phyloP scores from a whole-genome alignment of 306 rosid genomes.

The Adenanthera pavonina region DNA sequence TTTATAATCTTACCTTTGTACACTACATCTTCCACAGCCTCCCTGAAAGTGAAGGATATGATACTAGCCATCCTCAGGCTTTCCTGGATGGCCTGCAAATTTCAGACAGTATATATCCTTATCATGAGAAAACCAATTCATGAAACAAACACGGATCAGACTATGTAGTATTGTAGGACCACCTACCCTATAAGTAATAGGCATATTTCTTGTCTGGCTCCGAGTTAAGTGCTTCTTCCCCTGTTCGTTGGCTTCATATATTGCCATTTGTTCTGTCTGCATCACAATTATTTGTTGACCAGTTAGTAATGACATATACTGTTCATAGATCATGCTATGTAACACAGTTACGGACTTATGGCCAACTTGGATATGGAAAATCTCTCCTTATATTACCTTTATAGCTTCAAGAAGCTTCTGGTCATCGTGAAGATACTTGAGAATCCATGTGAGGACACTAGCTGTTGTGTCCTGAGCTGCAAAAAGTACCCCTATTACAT shows the following conservation, averaged over 20 bases:
- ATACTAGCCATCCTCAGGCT: slow-evolving; percentile 91
- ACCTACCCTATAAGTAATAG: slow-evolving; percentile 59
- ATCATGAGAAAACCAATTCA: background rate
- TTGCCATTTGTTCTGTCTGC: slow-evolving; percentile 78
- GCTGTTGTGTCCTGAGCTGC: slow-evolving; percentile 99
- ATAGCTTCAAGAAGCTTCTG: slow-evolving; percentile 76
- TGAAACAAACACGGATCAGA: background rate
- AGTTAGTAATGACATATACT: background rate
- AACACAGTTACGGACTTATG: slow-evolving; percentile 19
- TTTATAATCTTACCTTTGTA: slow-evolving; percentile 65
- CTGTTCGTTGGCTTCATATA: slow-evolving; percentile 62
- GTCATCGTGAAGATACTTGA: slow-evolving; percentile 84
- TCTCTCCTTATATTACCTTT: slow-evolving; percentile 45
- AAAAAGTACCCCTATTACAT: slow-evolving; percentile 83
- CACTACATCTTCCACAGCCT: slow-evolving; percentile 82
- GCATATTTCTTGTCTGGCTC: slow-evolving; percentile 80
- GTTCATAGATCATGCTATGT: background rate
- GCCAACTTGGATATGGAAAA: slow-evolving; percentile 37
- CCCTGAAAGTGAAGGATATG: slow-evolving; percentile 88
- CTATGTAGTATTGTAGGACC: background rate
- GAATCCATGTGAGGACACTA: slow-evolving; percentile 87
- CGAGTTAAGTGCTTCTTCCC: slow-evolving; percentile 71
- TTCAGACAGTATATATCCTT: too few species aligned
- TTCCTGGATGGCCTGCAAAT: slow-evolving; percentile 75
- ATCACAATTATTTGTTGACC: slow-evolving; percentile 20